Percentiles rank a stretch among this genome's conserved stretches.
phyloP scores from a whole-genome alignment of 495 filamentous ascomycete genomes.

The Hyaloscypha finlandica region DNA sequence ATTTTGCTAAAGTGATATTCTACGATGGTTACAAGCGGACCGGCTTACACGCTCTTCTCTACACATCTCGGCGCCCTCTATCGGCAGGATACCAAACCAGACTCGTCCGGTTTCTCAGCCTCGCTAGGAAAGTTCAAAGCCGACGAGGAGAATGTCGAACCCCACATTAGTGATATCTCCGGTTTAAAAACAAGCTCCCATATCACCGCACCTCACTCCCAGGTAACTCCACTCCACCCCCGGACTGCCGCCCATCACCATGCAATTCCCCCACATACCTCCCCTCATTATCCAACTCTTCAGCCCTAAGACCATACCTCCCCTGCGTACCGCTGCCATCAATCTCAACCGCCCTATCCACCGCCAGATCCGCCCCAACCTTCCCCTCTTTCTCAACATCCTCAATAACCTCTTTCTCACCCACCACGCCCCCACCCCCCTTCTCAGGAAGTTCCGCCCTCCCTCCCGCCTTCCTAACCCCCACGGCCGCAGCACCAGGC shows the following conservation, averaged over 20 bases:
- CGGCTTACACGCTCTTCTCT: not conserved
- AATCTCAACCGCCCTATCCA: not conserved
- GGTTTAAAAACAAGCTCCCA: too few species aligned
- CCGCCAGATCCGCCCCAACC: not conserved
- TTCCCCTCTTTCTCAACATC: not conserved
- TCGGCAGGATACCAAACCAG: not conserved
- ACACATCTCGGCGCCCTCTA: not conserved
- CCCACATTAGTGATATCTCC: too few species aligned
- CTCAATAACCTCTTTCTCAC: not conserved
- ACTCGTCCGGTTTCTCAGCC: not conserved
- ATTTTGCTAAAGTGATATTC: conserved; percentile 7
- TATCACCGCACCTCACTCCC: not conserved
- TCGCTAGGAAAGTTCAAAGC: not conserved
- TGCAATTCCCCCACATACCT: conserved; percentile 15
- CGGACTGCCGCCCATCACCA: conserved; percentile 10
- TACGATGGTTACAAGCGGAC: conserved; percentile 4
- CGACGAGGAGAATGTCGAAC: too few species aligned
- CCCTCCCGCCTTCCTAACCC: not conserved
- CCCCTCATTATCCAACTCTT: conserved; percentile 7
- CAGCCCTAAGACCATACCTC: conserved; percentile 6
- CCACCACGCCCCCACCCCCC: not conserved
- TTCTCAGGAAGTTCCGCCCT: conserved; percentile 9
- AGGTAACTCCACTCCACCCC: not conserved
- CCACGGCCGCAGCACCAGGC: not conserved
- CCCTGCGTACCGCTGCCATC: not conserved